A percentile compares a stretch with the other conserved stretches of the same genome.
These are phyloP conservation scores for Acer saccharum DNA, from an alignment of 345 rosid genomes.

Conservation along the genomic window DNA sequence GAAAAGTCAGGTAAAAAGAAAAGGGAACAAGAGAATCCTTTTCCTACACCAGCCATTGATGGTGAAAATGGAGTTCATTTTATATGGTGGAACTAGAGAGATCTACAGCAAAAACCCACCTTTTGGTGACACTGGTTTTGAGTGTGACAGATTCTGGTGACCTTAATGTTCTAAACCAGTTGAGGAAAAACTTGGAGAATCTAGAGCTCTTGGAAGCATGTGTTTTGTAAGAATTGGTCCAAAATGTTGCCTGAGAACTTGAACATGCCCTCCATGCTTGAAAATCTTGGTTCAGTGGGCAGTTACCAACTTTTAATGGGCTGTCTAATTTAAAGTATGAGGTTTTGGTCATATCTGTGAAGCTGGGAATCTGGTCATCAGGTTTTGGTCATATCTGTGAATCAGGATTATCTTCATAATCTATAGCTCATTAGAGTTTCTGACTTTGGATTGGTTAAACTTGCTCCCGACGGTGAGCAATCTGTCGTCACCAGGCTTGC, in stretches of 20 bases:
- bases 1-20: no score
- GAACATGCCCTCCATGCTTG: conserved; percentile 56
- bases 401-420: no score
- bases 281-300: conserved; percentile 43
- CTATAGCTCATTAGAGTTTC: conserved; percentile 3
- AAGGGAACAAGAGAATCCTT: no score
- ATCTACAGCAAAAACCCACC: conserved; percentile 37
- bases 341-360: no score
- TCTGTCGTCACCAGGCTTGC: no score
- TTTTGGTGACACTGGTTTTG: conserved; percentile 36
- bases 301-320: conserved; percentile 59
- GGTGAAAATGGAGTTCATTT: conserved; percentile 31
- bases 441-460: no score
- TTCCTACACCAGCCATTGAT: background rate
- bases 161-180: conserved; percentile 50
- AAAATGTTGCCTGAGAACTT: conserved; percentile 53
- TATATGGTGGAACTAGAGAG: conserved; percentile 8
- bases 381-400: no score
- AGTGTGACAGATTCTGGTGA: conserved; percentile 56
- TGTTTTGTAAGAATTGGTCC: conserved; percentile 51
- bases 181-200: conserved; percentile 62
- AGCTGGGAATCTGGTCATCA: no score
- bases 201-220: conserved; percentile 69
- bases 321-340: conserved; percentile 40
- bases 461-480: no score